These are phyloP conservation scores for Earliella scabrosa DNA, from an alignment of 1,284 basidiomycete species.

Conservation along the genomic window DNA sequence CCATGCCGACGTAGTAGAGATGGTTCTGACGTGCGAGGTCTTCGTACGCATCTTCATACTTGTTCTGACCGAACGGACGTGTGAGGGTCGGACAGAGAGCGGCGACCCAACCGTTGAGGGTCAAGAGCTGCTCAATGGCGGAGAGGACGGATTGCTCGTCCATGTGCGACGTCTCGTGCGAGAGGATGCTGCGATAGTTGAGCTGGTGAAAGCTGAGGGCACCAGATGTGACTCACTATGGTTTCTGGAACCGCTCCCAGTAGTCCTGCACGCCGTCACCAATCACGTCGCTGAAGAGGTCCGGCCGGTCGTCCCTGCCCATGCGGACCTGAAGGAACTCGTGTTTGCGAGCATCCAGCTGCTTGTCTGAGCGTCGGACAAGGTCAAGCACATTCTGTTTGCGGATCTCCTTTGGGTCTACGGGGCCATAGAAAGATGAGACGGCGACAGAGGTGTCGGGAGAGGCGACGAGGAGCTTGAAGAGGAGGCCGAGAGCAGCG, in stretches of 20 bases:
- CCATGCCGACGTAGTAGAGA: slow-evolving; percentile 92
- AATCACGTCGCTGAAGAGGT: slow-evolving; percentile 80
- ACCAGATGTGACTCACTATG: slow-evolving; percentile 62
- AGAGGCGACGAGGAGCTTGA: slow-evolving; percentile 52
- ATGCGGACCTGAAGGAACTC: slow-evolving; percentile 86
- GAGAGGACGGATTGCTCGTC: slow-evolving; percentile 87
- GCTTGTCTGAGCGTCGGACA: slow-evolving; percentile 82
- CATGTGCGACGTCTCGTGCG: slow-evolving; percentile 81
- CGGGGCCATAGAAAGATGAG: slow-evolving; percentile 30
- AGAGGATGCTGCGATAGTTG: slow-evolving; percentile 61
- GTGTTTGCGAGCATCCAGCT: slow-evolving; percentile 85
- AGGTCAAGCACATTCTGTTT: slow-evolving; percentile 85
- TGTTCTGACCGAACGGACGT: slow-evolving; percentile 90
- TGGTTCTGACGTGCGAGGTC: slow-evolving; percentile 82
- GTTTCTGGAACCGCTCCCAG: slow-evolving; percentile 90
- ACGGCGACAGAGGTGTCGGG: slow-evolving; percentile 39
- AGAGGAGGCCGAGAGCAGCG: slow-evolving; percentile 34
- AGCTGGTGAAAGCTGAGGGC: neutral
- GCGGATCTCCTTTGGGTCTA: slow-evolving; percentile 61
- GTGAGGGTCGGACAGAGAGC: slow-evolving; percentile 89
- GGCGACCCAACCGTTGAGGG: slow-evolving; percentile 99
- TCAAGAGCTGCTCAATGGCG: slow-evolving; percentile 88
- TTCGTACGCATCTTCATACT: slow-evolving; percentile 82
- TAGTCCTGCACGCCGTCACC: slow-evolving; percentile 81
- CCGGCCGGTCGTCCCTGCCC: slow-evolving; percentile 82